Evolutionary conservation across 192 early-diverging fungal species (phyloP).

Genomic region (Endogone sp.): DNA sequence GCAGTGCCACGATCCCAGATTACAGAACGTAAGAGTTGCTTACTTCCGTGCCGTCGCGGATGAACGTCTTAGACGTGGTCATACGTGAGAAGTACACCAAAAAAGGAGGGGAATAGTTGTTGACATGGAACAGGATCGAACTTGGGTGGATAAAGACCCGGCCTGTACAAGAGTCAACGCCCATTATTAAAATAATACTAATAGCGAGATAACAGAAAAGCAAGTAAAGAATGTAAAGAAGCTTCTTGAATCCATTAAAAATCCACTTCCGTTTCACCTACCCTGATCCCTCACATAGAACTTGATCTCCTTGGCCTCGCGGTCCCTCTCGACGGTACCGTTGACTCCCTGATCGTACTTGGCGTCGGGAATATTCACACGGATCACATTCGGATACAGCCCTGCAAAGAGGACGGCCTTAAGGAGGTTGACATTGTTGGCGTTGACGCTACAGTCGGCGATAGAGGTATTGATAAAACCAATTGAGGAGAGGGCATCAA

Average conservation of each 20-base stretch:
- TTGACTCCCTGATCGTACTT: constrained; percentile 69
- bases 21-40: neutral
- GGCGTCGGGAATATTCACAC: constrained; percentile 64
- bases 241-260: no score
- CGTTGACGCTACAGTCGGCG: constrained; percentile 52
- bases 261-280: constrained; percentile 17
- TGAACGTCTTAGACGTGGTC: constrained; percentile 62
- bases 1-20: no score
- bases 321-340: constrained; percentile 68
- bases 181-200: neutral
- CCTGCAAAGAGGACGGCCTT: constrained; percentile 79
- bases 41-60: constrained; percentile 57
- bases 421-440: constrained; percentile 56
- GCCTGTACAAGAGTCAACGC: constrained; percentile 12
- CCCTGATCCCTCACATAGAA: constrained; percentile 64
- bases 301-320: constrained; percentile 67
- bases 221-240: no score
- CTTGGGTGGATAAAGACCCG: constrained; percentile 84
- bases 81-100: constrained; percentile 68
- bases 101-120: constrained; percentile 59
- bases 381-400: constrained; percentile 77
- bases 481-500: constrained; percentile 52
- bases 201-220: no score
- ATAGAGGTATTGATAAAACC: constrained; percentile 37
- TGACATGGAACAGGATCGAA: constrained; percentile 63